Evolutionary conservation across 495 filamentous ascomycete species (phyloP).

Genomic region (Hyphodiscus hymeniophilus): DNA sequence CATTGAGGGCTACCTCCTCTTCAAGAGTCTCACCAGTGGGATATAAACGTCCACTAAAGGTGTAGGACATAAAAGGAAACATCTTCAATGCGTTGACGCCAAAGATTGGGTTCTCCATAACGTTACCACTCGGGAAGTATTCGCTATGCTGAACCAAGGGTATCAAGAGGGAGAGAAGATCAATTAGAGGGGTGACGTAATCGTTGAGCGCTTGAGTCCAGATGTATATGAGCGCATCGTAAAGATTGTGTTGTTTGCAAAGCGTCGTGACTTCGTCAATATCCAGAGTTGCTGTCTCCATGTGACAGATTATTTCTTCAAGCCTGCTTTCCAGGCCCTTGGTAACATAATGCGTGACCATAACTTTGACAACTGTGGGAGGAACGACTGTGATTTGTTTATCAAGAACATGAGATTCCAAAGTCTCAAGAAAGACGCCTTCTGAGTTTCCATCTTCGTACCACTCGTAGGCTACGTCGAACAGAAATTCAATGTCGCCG

Average conservation of each 20-base stretch:
- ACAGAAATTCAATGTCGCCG: slow-evolving; percentile 70
- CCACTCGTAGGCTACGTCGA: slow-evolving; percentile 82
- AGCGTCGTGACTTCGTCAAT: slow-evolving; percentile 86
- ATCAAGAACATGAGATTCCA: slow-evolving; percentile 80
- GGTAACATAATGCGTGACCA: slow-evolving; percentile 70
- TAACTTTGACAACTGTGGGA: slow-evolving; percentile 74
- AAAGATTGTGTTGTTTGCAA: slow-evolving; percentile 84
- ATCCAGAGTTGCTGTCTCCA: slow-evolving; percentile 86
- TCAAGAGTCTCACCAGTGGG: slow-evolving; percentile 70
- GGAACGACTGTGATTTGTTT: slow-evolving; percentile 67
- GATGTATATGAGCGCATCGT: slow-evolving; percentile 93
- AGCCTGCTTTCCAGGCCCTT: slow-evolving; percentile 63
- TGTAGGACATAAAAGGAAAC: slow-evolving; percentile 90
- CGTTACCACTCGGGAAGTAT: slow-evolving; percentile 30
- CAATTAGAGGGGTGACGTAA: slow-evolving; percentile 83
- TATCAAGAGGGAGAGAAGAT: slow-evolving; percentile 67
- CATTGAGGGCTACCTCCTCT: slow-evolving; percentile 58
- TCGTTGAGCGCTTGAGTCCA: slow-evolving; percentile 89
- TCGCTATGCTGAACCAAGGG: slow-evolving; percentile 45
- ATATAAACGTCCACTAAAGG: slow-evolving; percentile 84
- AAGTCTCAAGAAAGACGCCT: slow-evolving; percentile 72
- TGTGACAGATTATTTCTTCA: slow-evolving; percentile 92
- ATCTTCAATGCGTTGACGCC: slow-evolving; percentile 74
- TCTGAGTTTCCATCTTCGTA: slow-evolving; percentile 71
- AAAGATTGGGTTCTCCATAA: slow-evolving; percentile 40